A percentile compares a stretch with the other conserved stretches of the same genome.
These are phyloP conservation scores for Chaetomium fimeti DNA, from an alignment of 495 filamentous ascomycete genomes.

Conservation along the genomic window DNA sequence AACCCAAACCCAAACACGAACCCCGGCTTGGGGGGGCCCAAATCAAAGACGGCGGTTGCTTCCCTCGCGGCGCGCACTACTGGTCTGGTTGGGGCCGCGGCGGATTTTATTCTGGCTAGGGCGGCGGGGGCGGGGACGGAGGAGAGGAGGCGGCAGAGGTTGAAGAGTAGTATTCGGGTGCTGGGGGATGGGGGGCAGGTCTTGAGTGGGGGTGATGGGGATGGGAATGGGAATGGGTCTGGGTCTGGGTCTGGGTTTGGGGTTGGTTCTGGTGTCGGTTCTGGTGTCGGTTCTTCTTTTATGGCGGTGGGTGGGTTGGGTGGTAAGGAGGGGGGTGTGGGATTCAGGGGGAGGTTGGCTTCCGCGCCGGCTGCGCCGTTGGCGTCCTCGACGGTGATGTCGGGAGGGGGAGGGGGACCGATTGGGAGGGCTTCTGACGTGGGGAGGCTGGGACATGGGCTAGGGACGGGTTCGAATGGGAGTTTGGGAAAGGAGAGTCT, in stretches of 20 bases:
- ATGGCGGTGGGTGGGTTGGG: too few species aligned
- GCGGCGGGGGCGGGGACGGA: not conserved
- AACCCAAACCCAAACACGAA: not conserved
- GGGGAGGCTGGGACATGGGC: not conserved
- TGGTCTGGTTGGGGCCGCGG: conserved; percentile 2
- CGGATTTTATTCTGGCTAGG: too few species aligned
- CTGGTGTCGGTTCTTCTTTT: not conserved
- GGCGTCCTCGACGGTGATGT: not conserved
- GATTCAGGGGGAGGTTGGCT: not conserved
- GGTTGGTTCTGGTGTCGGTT: not conserved
- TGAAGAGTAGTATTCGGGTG: conserved; percentile 27
- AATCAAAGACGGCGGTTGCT: conserved; percentile 1
- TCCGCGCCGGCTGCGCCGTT: conserved; percentile 1
- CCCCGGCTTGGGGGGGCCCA: not conserved
- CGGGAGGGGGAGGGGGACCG: not conserved
- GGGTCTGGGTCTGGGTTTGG: conserved; percentile 4
- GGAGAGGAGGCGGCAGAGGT: conserved; percentile 21
- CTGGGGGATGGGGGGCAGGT: conserved; percentile 19
- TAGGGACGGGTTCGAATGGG: not conserved
- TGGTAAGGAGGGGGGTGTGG: too few species aligned
- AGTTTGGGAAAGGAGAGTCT: not conserved
- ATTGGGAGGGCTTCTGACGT: not conserved
- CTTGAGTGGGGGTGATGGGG: not conserved
- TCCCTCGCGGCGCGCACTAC: not conserved
- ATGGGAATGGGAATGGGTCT: not conserved